Base-by-base conservation (phyloP, 2,329 filamentous ascomycete species). In the Ophiostoma australiae region DNA sequence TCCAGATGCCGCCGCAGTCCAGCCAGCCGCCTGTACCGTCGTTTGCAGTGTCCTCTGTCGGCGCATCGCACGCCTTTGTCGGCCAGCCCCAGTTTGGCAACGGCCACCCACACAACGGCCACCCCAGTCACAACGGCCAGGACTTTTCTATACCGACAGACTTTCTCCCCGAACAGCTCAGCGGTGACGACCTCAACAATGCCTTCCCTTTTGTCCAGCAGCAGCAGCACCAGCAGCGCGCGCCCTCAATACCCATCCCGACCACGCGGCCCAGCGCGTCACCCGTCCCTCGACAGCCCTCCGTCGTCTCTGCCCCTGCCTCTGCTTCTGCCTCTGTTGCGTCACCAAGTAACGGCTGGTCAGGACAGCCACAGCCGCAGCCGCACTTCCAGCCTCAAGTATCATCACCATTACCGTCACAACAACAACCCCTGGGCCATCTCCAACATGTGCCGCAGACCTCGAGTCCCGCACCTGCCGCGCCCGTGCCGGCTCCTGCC, bases 131-230 rank as follows among this genome's bases (percentile, higher is more conserved):
- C 52, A 58, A 15, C 10, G 61, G 27, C 10, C 70, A 69, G 23
- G 67, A n/a, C 27, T 73, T 72, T 63, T 20, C 68, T 1, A 37
- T 69, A 2, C n/a, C 68, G 0, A 48, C 37, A n/a, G 70, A 73
- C 8, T 27, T 61, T 4, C 67, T 72, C 44, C 44, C 37, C 3
- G 35, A 70, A 27, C 70, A 72, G 37, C 71, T n/a, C 67, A 71
- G 20, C 71, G 71, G n/a, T 52, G 35, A 13, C 69, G 20, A 68
- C 20, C 70, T 27, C 58, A 63, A 35, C 67, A 63, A 35, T 58
- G 61, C 31, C 20, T 67, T 67, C 17, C 35, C 66, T 23, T 67
- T n/a, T 33, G 20, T 13, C 55, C 41, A 52, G 44, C 33, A 44
- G 35, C 31, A 20, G 44, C 44, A 48, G 15, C 41, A 23, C 15